phyloP scores from a whole-genome alignment of 495 filamentous ascomycete species.

The Parathielavia hyrcaniae region DNA sequence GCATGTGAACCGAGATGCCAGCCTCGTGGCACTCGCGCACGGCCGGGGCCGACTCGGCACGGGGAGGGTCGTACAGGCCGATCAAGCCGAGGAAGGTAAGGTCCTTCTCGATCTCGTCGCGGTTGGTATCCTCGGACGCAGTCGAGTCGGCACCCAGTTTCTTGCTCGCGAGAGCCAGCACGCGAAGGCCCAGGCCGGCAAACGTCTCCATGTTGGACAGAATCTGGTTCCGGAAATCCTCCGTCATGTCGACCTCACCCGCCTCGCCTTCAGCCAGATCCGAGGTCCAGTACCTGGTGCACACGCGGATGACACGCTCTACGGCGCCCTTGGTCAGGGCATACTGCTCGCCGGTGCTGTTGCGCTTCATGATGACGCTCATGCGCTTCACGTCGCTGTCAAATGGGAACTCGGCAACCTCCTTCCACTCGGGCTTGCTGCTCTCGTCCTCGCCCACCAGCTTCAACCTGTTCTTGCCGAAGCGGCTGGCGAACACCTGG shows the following conservation, averaged over 20 bases:
- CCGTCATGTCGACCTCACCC: conserved; percentile 50
- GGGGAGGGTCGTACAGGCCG: conserved; percentile 68
- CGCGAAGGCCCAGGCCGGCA: conserved; percentile 67
- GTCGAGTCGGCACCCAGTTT: conserved; percentile 9
- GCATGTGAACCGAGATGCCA: conserved; percentile 72
- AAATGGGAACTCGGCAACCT: conserved; percentile 71
- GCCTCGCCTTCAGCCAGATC: conserved; percentile 3
- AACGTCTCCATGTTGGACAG: conserved; percentile 56
- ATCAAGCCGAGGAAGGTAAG: conserved; percentile 59
- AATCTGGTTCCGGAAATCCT: conserved; percentile 54
- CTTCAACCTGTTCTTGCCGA: conserved; percentile 52
- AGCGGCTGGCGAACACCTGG: conserved; percentile 70
- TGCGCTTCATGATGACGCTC: conserved; percentile 61
- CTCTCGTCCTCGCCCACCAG: conserved; percentile 50
- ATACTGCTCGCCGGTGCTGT: conserved; percentile 31
- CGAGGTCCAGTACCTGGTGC: conserved; percentile 20
- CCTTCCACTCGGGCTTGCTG: conserved; percentile 25
- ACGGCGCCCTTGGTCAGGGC: conserved; percentile 78
- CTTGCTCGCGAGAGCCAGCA: conserved; percentile 63
- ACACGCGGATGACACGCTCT: conserved; percentile 58
- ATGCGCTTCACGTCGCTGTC: conserved; percentile 77
- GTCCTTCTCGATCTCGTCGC: conserved; percentile 48
- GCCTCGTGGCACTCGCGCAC: conserved; percentile 62
- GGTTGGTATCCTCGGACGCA: conserved; percentile 33
- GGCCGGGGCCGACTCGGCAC: conserved; percentile 58